A percentile compares a stretch with the other conserved stretches of the same genome.
Conservation (phyloP, 2,329 filamentous ascomycete genomes). For the Pezicula rhizophila region DNA sequence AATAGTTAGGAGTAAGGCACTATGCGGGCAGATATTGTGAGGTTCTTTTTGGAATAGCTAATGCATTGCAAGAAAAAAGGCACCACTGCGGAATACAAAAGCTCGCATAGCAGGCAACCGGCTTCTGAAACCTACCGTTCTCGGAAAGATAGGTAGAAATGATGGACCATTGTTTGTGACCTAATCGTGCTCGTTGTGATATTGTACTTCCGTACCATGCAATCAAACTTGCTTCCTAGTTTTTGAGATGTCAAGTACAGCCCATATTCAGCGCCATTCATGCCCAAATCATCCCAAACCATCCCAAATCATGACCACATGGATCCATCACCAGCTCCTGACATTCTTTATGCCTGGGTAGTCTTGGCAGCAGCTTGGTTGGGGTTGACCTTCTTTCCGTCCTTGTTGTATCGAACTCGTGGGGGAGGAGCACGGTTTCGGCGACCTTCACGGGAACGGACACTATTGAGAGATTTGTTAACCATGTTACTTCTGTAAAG, state of each 20-base stretch:
- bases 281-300: too few relatives aligned
- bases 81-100: background rate
- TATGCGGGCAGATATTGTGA: constrained; percentile 58
- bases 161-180: too few relatives aligned
- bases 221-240: too few relatives aligned
- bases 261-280: background rate
- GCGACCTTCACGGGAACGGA: constrained; percentile 92
- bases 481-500: constrained; percentile 35
- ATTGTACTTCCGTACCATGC: too few relatives aligned
- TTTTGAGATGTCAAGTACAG: background rate
- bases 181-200: too few relatives aligned
- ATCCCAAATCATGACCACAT: too few relatives aligned
- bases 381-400: constrained; percentile 94
- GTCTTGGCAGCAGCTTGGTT: constrained; percentile 30
- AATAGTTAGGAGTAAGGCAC: constrained; percentile 41
- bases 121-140: too few relatives aligned
- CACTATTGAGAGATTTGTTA: constrained; percentile 51
- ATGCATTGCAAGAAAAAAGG: background rate
- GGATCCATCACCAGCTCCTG: too few relatives aligned
- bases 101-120: too few relatives aligned
- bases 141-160: too few relatives aligned
- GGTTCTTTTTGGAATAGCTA: constrained; percentile 31
- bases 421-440: constrained; percentile 98
- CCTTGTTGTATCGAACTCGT: constrained; percentile 99
- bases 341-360: constrained; percentile 21